phyloP scores from a whole-genome alignment of 352 stramenopile genomes.

The Globisporangium spinosum region DNA sequence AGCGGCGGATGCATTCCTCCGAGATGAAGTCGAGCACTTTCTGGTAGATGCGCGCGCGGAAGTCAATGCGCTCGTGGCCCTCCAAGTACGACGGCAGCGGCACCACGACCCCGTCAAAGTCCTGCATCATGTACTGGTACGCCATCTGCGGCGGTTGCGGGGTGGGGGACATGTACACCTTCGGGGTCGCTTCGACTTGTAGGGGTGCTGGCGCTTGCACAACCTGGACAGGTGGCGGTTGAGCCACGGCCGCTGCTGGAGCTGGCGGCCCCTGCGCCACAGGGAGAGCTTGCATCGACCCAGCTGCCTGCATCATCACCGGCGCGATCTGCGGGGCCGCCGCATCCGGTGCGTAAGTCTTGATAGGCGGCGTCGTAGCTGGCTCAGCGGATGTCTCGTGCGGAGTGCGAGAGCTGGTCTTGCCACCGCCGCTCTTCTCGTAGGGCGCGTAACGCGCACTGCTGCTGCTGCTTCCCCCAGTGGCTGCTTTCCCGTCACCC shows the following conservation, averaged over 20 bases:
- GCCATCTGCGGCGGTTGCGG: conserved; percentile 52
- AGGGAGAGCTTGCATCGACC: conserved; percentile 1
- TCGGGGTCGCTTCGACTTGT: background rate
- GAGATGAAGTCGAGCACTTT: conserved; percentile 84
- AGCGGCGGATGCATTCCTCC: conserved; percentile 70
- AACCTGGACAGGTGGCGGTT: background rate
- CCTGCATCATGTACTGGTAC: conserved; percentile 54
- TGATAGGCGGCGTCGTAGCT: background rate
- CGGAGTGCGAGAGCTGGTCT: background rate
- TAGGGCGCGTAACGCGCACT: conserved; percentile 29
- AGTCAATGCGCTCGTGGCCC: conserved; percentile 65
- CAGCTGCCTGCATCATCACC: conserved; percentile 8
- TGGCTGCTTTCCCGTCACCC: background rate
- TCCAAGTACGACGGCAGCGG: conserved; percentile 72
- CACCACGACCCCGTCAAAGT: conserved; percentile 81
- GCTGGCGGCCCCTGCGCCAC: background rate
- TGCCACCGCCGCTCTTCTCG: conserved; percentile 5
- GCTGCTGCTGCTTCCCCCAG: background rate
- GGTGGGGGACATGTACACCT: background rate
- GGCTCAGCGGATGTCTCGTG: background rate
- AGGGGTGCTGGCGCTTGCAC: background rate
- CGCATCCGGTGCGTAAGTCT: background rate
- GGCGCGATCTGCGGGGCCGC: conserved; percentile 8
- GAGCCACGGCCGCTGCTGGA: background rate
- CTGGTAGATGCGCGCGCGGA: conserved; percentile 76